Conservation (phyloP, 441 rosid genomes). For the Syzygium malaccense region DNA sequence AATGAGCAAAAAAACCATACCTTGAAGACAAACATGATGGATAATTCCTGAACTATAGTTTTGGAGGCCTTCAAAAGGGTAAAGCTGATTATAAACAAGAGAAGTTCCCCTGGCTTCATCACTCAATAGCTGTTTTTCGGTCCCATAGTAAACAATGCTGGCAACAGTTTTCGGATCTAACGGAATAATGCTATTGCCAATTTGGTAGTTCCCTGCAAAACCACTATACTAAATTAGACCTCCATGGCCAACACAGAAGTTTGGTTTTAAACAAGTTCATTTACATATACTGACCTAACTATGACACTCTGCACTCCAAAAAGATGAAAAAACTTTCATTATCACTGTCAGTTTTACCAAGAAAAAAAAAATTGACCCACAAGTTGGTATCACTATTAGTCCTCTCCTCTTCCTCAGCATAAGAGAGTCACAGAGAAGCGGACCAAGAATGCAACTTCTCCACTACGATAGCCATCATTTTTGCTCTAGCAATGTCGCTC, state of each 20-base stretch:
- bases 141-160: constrained; percentile 62
- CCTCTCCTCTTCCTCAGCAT: background rate
- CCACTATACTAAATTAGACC: background rate
- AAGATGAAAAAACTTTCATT: background rate
- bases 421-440: background rate
- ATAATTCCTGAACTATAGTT: constrained; percentile 86
- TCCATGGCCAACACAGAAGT: background rate
- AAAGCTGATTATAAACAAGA: constrained; percentile 71
- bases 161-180: constrained; percentile 43
- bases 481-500: background rate
- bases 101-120: constrained; percentile 56
- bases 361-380: background rate
- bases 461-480: background rate
- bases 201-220: constrained; percentile 60
- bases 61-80: constrained; percentile 73
- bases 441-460: background rate
- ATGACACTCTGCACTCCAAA: background rate
- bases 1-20: constrained; percentile 16
- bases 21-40: constrained; percentile 72
- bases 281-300: background rate
- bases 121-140: constrained; percentile 24
- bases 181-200: constrained; percentile 49
- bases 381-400: background rate
- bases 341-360: background rate
- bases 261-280: background rate